Percentiles rank a stretch among this genome's conserved stretches.
phyloP scores from a whole-genome alignment of 1,284 basidiomycete genomes.

The Pascua guehoae region DNA sequence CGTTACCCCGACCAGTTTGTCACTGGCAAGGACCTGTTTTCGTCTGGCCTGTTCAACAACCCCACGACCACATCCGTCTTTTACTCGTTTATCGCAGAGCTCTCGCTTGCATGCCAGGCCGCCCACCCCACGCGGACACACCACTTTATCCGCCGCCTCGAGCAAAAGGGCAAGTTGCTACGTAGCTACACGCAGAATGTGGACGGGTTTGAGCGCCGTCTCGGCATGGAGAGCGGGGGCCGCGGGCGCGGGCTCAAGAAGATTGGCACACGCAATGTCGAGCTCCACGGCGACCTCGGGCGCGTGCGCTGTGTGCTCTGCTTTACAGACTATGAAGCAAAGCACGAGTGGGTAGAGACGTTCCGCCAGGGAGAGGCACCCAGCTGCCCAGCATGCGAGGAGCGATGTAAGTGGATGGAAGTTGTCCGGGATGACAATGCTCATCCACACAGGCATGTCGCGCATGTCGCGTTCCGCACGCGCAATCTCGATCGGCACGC shows the following conservation, averaged over 20 bases:
- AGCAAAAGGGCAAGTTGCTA: constrained; percentile 75
- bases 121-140: constrained; percentile 84
- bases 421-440: neutral
- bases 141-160: constrained; percentile 77
- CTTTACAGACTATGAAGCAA: constrained; percentile 68
- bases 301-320: constrained; percentile 80
- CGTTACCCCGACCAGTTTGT: constrained; percentile 76
- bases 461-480: constrained; percentile 76
- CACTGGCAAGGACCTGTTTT: constrained; percentile 85
- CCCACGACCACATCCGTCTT: constrained; percentile 78
- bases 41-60: constrained; percentile 79
- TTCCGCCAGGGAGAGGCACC: constrained; percentile 70
- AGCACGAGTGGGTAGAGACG: constrained; percentile 57
- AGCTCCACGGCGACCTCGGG: constrained; percentile 88
- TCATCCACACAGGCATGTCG: constrained; percentile 59
- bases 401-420: constrained; percentile 61
- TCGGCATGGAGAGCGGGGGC: constrained; percentile 70
- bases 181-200: constrained; percentile 95
- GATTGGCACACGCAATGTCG: constrained; percentile 74
- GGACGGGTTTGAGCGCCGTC: constrained; percentile 80
- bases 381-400: constrained; percentile 73
- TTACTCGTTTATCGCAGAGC: constrained; percentile 88
- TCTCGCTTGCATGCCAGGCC: constrained; percentile 73
- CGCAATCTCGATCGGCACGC: constrained; percentile 67
- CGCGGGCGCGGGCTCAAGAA: constrained; percentile 52